A percentile compares a stretch with the other conserved stretches of the same genome.
These are phyloP conservation scores for Arxiozyma bovina DNA, from an alignment of 1,139 yeast species.

Conservation along the genomic window DNA sequence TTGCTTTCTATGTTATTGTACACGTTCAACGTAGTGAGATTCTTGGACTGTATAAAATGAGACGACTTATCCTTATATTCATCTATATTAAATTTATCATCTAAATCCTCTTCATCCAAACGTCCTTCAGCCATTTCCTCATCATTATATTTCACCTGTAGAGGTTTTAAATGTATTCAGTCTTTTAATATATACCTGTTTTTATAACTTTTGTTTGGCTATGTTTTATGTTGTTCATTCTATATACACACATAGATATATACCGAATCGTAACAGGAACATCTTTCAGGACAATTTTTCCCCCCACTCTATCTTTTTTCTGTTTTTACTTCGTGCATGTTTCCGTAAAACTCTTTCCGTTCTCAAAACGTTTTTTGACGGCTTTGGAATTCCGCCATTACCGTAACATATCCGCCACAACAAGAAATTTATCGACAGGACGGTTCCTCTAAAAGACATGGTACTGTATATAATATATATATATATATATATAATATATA, in stretches of 20 bases:
- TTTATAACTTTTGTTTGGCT: no score
- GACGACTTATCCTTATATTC: constrained; percentile 19
- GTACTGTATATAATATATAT: no score
- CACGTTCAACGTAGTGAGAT: background rate
- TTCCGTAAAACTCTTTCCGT: background rate
- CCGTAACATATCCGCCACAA: background rate
- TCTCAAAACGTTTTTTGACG: background rate
- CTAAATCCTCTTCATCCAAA: constrained; percentile 22
- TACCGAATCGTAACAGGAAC: background rate
- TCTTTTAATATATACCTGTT: no score
- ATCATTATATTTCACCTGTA: background rate
- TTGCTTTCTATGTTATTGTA: background rate
- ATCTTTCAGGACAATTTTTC: no score
- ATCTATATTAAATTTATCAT: constrained; percentile 23
- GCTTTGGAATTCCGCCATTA: background rate
- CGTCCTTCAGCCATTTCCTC: background rate
- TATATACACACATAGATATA: no score
- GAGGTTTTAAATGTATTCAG: background rate
- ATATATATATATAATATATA: no score
- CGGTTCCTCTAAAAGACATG: no score
- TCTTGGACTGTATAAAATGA: constrained; percentile 1
- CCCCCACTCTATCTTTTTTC: background rate
- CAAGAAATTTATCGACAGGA: no score
- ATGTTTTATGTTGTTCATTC: no score
- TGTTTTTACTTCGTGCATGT: background rate